Evolutionary conservation across 108 stramenopile species (phyloP), one percentile per base, ranked within the genome.

Genomic region (Stephanodiscus minutulus): DNA sequence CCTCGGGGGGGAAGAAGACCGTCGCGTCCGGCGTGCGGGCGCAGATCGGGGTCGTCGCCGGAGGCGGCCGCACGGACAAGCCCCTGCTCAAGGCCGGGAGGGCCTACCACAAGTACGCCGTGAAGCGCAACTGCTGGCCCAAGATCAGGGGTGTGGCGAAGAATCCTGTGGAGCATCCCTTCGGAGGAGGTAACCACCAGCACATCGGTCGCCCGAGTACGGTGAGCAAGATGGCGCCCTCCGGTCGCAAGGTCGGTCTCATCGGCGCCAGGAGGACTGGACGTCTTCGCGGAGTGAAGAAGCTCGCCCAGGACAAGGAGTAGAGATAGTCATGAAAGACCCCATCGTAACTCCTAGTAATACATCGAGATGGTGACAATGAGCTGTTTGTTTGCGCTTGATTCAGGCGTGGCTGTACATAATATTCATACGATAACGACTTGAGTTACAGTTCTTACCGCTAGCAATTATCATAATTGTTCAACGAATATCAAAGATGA

Each of bases 141-240:
- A 97, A 95, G 91, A 97, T 99, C 83, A 90, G 99, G 84, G 99
- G 99, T 96, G 99, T 99, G 59, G 99, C 99, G 24, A 98, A 97
- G 88, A 99, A 99, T 81, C 99, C 99, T 20, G 99, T 98, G 66
- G 99, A 99, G 97, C 99, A 99, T 82, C 98, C 98, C 58, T 88
- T 89, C 93, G 99, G 99, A 76, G 99, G 99, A 81, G 99, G 98
- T 95, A 98, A 98, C 97, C 98, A 99, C 83, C 98, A 99, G 93
- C 98, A 98, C 94, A 98, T 99, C 82, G 99, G 99, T 89, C 96
- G 88, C 83, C 97, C 99, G 29, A 97, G 96, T 33, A 98, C 98
- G 21, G 89, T 91, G 29, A 85, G 77, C 44, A 70, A 88, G 43
- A 95, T 87, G 29, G 89, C 89, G 44, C 92, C 97, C n/a, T 88